A percentile compares a stretch with the other conserved stretches of the same genome.
These are phyloP conservation scores for Colletotrichum karsti DNA, from an alignment of 2,329 filamentous ascomycete species.

Conservation along the genomic window DNA sequence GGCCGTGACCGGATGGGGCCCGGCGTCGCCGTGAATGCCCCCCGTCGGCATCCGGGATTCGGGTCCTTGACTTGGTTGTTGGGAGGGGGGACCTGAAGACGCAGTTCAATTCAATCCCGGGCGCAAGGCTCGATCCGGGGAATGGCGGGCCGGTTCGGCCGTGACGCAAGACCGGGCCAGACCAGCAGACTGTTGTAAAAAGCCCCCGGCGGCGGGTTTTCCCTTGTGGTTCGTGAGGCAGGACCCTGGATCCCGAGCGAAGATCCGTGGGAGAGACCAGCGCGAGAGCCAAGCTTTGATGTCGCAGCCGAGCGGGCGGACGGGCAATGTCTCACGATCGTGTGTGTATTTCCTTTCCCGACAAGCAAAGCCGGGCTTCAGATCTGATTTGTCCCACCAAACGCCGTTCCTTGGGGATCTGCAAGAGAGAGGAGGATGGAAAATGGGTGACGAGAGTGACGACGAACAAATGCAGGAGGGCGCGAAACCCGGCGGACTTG, in stretches of 20 bases:
- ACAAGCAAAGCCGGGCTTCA: constrained; percentile 8
- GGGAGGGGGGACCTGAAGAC: too few relatives aligned
- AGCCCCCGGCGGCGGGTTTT: neutral
- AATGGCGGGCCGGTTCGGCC: neutral
- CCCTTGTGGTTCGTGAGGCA: neutral
- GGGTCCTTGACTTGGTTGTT: neutral
- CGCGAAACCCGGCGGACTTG: constrained; percentile 19
- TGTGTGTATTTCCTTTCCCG: neutral
- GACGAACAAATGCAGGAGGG: neutral
- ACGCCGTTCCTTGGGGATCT: neutral
- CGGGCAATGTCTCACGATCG: neutral
- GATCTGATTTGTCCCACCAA: neutral
- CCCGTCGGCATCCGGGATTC: constrained; percentile 26
- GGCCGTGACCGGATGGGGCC: constrained; percentile 5
- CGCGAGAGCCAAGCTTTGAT: neutral
- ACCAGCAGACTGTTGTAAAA: neutral
- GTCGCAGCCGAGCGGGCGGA: neutral
- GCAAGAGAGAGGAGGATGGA: neutral
- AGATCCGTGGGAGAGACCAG: neutral
- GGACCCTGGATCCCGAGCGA: neutral
- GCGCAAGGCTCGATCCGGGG: too few relatives aligned
- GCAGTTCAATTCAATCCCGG: neutral
- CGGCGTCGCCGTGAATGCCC: constrained; percentile 3
- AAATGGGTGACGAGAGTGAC: neutral
- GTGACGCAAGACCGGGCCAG: too few relatives aligned